Percentiles rank a stretch among this genome's conserved stretches.
Evolutionary conservation across 768 basidiomycete species (phyloP).

Genomic region (Mycena rosella): DNA sequence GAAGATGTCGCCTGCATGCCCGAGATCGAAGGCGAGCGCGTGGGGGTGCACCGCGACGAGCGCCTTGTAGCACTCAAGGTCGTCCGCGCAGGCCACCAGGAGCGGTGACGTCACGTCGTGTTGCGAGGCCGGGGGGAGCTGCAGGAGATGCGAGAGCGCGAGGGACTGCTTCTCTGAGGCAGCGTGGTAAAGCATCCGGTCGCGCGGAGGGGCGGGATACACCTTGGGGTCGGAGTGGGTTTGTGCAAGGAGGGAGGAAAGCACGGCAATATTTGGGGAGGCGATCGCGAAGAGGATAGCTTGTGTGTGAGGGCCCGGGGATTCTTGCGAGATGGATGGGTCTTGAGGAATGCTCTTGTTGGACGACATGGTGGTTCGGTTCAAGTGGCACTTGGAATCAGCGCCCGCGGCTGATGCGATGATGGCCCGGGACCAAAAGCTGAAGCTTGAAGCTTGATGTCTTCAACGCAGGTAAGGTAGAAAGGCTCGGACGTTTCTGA

Average conservation of each 20-base stretch:
- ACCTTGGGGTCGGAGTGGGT: neutral
- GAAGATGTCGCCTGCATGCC: slow-evolving; percentile 19
- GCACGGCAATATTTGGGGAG: neutral
- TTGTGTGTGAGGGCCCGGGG: too few species aligned
- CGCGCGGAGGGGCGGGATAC: slow-evolving; percentile 1
- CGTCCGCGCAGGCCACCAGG: neutral
- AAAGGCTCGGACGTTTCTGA: too few species aligned
- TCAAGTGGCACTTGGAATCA: too few species aligned
- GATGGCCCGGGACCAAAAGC: too few species aligned
- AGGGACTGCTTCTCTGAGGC: neutral
- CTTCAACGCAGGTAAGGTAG: too few species aligned
- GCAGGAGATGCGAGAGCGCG: slow-evolving; percentile 4
- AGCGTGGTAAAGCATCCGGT: neutral
- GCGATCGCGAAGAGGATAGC: too few species aligned
- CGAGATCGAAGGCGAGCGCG: slow-evolving; percentile 20
- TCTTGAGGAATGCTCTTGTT: too few species aligned
- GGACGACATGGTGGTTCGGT: too few species aligned
- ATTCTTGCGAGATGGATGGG: too few species aligned
- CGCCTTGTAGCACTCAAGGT: slow-evolving; percentile 16
- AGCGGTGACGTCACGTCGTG: neutral
- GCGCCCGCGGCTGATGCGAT: too few species aligned
- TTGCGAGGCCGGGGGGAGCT: neutral
- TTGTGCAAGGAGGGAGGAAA: slow-evolving; percentile 3
- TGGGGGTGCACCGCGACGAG: slow-evolving; percentile 24
- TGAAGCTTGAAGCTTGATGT: too few species aligned